Evolutionary conservation across 192 early-diverging fungal species (phyloP).

Genomic region (Allomyces javanicus): DNA sequence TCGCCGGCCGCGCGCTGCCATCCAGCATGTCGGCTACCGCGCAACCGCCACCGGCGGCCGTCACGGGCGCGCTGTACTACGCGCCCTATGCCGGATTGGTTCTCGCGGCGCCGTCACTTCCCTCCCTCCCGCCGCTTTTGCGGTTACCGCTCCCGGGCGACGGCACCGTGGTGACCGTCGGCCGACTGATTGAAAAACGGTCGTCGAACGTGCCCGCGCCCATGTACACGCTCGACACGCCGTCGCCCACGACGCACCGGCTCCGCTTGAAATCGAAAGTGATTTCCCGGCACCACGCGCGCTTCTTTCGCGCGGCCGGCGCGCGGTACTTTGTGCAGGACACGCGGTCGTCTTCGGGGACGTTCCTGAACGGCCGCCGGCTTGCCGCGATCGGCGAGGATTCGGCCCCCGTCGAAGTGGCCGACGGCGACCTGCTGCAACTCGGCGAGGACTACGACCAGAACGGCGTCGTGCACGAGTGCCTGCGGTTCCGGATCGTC

Average conservation of each 20-base stretch:
- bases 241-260: too few species aligned
- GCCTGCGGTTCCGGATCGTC: too few species aligned
- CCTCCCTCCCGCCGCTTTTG: not conserved
- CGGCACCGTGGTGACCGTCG: not conserved
- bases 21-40: too few species aligned
- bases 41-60: too few species aligned
- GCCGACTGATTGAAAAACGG: not conserved
- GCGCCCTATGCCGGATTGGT: not conserved
- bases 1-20: too few species aligned
- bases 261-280: not conserved
- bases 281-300: not conserved
- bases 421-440: not conserved
- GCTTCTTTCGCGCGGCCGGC: not conserved
- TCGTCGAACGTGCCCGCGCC: not conserved
- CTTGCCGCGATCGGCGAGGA: not conserved
- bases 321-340: not conserved
- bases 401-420: not conserved
- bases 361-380: not conserved
- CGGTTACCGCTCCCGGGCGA: not conserved
- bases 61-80: not conserved
- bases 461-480: not conserved
- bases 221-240: not conserved
- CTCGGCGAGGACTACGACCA: constrained; percentile 1
- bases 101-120: not conserved
- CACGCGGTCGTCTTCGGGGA: not conserved